Percentiles rank a stretch among this genome's conserved stretches.
These are phyloP conservation scores for Didymella keratinophila DNA, from an alignment of 2,329 filamentous ascomycete species.

Conservation along the genomic window DNA sequence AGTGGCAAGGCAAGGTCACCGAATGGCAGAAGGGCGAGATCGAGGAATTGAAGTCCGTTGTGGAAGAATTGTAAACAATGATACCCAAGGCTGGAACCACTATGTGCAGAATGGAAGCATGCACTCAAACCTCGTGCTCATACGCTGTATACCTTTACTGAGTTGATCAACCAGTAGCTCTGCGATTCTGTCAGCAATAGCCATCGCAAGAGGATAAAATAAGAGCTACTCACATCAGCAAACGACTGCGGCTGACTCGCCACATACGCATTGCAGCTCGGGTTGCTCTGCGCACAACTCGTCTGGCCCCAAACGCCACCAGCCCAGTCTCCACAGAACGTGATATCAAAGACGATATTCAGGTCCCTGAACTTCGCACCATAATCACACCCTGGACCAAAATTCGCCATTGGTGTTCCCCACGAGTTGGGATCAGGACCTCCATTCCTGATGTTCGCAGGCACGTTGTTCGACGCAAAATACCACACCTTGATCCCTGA, in stretches of 20 bases:
- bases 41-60: conserved; percentile 34
- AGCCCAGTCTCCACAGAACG: conserved; percentile 66
- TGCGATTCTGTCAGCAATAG: conserved; percentile 24
- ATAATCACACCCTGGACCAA: conserved; percentile 47
- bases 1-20: conserved; percentile 46
- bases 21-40: conserved; percentile 47
- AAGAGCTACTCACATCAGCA: conserved; percentile 37
- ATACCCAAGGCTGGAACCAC: conserved; percentile 8
- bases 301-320: conserved; percentile 54
- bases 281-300: conserved; percentile 41
- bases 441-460: conserved; percentile 51
- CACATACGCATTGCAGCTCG: conserved; percentile 50
- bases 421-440: conserved; percentile 53
- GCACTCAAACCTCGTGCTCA: conserved; percentile 13
- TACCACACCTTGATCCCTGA: conserved; percentile 59
- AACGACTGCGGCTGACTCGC: conserved; percentile 50
- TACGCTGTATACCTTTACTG: conserved; percentile 49
- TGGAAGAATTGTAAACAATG: conserved; percentile 22
- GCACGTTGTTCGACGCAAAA: conserved; percentile 52
- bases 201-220: fast-evolving
- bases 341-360: conserved; percentile 58
- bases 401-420: conserved; percentile 53
- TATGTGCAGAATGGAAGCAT: not conserved
- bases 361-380: conserved; percentile 47
- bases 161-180: conserved; percentile 52